Evolutionary conservation across 1,284 basidiomycete genomes (phyloP), one percentile per base, ranked within the genome.

Genomic region (Somion occarium): DNA sequence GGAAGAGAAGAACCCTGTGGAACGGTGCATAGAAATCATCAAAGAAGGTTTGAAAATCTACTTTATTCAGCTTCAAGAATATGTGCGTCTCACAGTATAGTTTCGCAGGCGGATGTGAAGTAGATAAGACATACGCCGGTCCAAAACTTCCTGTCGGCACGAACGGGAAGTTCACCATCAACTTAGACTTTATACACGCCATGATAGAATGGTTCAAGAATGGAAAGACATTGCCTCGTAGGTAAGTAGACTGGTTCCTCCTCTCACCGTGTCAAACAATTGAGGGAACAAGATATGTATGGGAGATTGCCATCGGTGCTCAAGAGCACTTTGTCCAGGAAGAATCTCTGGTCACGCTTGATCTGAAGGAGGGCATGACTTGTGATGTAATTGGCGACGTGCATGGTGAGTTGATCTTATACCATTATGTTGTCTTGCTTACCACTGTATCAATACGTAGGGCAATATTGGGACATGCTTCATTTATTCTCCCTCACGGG

Each of bases 171-270:
- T 92, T 83, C 70, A 72, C 67, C 45, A 90, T 94, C 52, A 88
- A 84, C 19, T 66, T 78, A 34, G 78, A 85, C 49, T 99, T 98
- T 69, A 76, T 99, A 56, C 79, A 82, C 56, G 78, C 73, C 27
- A 95, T 98, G 93, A 83, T 98, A 44, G 74, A 87, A 59, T 91
- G 85, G 82, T 98, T 98, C 73, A 97, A 96, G 73, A 80, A 85
- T 42, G 93, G 93, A 22, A 95, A 95, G 68, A 79, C 86, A 23
- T 71, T 98, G 49, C 86, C 93, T 3, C 85, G 85, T 69, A 76
- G 65, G 64, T 65, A 48, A 42, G 56, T 34, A 23, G 11, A 13
- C 18, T 30, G 5, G 23, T 38, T 52, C 19, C 15, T 44, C 13
- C 2, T 15, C 26, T 46, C 15, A n/a, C 38, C 18, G 37, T 50